Conservation (phyloP, 768 basidiomycete genomes). For the Obba rivulosa region DNA sequence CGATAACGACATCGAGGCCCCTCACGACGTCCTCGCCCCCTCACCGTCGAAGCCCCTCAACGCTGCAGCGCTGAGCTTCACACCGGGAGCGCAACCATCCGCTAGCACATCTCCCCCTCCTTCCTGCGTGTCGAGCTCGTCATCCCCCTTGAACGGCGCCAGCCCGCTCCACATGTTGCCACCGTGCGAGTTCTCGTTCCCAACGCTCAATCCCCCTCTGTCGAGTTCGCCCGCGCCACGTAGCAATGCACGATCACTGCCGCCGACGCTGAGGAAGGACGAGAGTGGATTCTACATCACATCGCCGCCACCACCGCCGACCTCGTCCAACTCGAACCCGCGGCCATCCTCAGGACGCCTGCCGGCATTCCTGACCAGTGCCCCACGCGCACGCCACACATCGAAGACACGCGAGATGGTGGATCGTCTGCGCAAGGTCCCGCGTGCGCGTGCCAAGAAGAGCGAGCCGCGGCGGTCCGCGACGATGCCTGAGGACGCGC, state of each 20-base stretch:
- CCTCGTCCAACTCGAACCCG: conserved; percentile 26
- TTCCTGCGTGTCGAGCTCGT: conserved; percentile 12
- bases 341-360: conserved; percentile 33
- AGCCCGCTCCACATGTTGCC: conserved; percentile 7
- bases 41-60: conserved; percentile 23
- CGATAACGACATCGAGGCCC: conserved; percentile 14
- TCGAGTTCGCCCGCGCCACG: conserved; percentile 23
- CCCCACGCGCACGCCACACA: conserved; percentile 32
- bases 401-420: conserved; percentile 59
- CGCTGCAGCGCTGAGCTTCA: conserved; percentile 21
- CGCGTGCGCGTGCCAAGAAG: conserved; percentile 15
- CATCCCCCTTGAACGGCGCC: conserved; percentile 4
- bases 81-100: conserved; percentile 15
- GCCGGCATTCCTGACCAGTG: conserved; percentile 45
- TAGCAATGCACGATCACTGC: conserved; percentile 22
- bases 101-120: conserved; percentile 10
- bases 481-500: no score
- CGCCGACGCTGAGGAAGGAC: conserved; percentile 43
- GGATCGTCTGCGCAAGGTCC: conserved; percentile 41
- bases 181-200: conserved; percentile 40
- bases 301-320: conserved; percentile 4
- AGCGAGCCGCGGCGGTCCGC: neutral
- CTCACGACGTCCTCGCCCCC: conserved; percentile 15
- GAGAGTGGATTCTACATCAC: conserved; percentile 43
- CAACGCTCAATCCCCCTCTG: conserved; percentile 34